Evolutionary conservation across 805 yeast genomes (phyloP), one percentile per base, ranked within the genome.

Genomic region (Wickerhamomyces subpelliculosus): DNA sequence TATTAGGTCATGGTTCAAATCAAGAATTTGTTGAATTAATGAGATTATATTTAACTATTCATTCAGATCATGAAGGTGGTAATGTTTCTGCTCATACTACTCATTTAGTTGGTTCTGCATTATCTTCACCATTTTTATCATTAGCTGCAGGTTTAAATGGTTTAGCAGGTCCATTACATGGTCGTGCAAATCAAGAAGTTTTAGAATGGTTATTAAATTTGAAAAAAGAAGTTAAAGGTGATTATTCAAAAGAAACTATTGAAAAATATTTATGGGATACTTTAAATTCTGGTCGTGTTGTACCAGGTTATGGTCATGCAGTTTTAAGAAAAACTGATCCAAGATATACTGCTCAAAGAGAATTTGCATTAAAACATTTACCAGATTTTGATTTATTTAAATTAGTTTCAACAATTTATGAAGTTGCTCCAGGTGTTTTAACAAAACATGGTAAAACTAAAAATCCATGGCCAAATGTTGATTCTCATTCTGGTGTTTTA

Each of bases 381-480:
- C 87, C 89, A 60, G 82, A 83, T 60, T 81, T 79, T 62, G 85
- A 78, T 53, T 64, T 82, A 61, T 84, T 84, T 77, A 78, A 79
- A 68, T 72, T 84, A 42, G 93, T 84, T 32, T 75, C 84, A 41
- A 73, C 75, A 58, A 79, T 84, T 57, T 82, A 80, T 66, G 81
- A 83, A 64, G 84, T 84, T 54, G 93, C 93, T 46, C 93, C 93
- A 65, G 73, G 64, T 50, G 90, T 84, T 36, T 73, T 84, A 52
- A 78, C 84, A 52, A 71, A 80, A 67, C 90, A 84, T 64, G 93
- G 90, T 64, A 84, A 84, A 77, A 84, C 90, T 59, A 83, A 84
- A 77, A 84, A 84, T 77, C 93, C 93, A 67, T 84, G 88, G 88
- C 93, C 94, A 66, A 84, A 84, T 61, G 94, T 84, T 49, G 94